These are phyloP conservation scores for Podospora appendiculata DNA, from an alignment of 495 filamentous ascomycete genomes.

Conservation along the genomic window DNA sequence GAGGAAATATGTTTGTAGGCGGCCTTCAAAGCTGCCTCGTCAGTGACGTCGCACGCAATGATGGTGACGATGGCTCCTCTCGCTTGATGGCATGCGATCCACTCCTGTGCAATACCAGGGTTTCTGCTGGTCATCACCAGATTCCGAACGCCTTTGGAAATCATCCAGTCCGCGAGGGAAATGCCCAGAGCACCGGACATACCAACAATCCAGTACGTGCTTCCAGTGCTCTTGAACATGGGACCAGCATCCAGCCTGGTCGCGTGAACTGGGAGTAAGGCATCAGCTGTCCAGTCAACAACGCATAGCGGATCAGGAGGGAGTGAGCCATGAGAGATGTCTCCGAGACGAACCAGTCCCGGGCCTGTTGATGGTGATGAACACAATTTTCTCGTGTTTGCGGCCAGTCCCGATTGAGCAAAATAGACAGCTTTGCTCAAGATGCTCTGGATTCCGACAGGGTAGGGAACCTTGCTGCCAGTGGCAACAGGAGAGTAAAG, in stretches of 20 bases:
- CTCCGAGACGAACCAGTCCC: no score
- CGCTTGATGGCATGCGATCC: slow-evolving; percentile 21
- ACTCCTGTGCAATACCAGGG: slow-evolving; percentile 29
- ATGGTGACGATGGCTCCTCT: slow-evolving; percentile 4
- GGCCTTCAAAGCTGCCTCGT: neutral
- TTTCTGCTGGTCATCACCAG: slow-evolving; percentile 37
- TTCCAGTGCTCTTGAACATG: slow-evolving; percentile 2
- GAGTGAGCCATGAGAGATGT: no score
- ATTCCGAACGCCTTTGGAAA: slow-evolving; percentile 26
- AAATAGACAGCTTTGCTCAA: no score
- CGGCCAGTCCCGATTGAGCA: no score
- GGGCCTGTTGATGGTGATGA: no score
- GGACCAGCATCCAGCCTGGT: neutral
- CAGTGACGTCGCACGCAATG: slow-evolving; percentile 6
- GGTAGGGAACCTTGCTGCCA: no score
- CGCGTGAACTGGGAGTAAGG: slow-evolving; percentile 1
- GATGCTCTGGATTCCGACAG: no score
- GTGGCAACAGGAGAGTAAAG: no score
- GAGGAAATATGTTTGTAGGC: neutral
- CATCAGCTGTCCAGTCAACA: slow-evolving; percentile 5
- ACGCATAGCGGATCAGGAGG: neutral
- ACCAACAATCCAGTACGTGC: slow-evolving; percentile 41
- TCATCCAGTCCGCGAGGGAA: slow-evolving; percentile 43
- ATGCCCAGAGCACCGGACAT: slow-evolving; percentile 34
- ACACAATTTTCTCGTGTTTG: no score